Percentiles rank a stretch among this genome's conserved stretches.
Evolutionary conservation across 2,329 filamentous ascomycete genomes (phyloP).

Genomic region (Neurospora sp.): DNA sequence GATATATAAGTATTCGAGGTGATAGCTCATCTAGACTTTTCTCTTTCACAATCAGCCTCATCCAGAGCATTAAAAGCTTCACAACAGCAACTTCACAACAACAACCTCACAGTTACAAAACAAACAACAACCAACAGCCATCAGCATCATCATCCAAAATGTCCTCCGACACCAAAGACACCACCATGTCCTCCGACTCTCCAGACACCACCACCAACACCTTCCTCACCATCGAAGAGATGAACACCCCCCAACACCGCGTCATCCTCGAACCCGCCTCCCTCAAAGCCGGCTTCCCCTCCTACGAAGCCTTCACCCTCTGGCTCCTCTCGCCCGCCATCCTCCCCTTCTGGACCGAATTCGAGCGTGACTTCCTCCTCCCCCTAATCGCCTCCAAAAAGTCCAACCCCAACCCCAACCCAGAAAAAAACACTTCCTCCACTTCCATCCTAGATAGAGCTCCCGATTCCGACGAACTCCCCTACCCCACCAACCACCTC

Average conservation of each 20-base stretch:
- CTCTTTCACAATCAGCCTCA: background rate
- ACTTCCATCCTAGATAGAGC: background rate
- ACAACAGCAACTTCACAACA: background rate
- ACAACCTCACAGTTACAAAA: background rate
- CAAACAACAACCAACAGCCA: background rate
- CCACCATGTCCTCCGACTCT: background rate
- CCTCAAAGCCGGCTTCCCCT: background rate
- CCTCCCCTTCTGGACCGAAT: background rate
- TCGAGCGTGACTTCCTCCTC: background rate
- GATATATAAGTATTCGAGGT: background rate
- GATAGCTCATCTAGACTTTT: background rate
- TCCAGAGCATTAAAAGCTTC: background rate
- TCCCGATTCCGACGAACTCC: background rate
- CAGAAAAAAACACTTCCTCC: too few relatives aligned
- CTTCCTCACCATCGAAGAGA: background rate
- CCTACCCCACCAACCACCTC: background rate
- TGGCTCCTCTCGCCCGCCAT: background rate
- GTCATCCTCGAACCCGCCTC: background rate
- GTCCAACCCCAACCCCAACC: too few relatives aligned
- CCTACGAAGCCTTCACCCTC: background rate
- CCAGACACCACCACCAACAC: background rate
- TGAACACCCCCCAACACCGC: background rate
- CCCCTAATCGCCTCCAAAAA: background rate
- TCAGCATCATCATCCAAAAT: background rate
- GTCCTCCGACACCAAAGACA: background rate